Conservation (phyloP, 2,329 filamentous ascomycete species). For the Huntiella decipiens region DNA sequence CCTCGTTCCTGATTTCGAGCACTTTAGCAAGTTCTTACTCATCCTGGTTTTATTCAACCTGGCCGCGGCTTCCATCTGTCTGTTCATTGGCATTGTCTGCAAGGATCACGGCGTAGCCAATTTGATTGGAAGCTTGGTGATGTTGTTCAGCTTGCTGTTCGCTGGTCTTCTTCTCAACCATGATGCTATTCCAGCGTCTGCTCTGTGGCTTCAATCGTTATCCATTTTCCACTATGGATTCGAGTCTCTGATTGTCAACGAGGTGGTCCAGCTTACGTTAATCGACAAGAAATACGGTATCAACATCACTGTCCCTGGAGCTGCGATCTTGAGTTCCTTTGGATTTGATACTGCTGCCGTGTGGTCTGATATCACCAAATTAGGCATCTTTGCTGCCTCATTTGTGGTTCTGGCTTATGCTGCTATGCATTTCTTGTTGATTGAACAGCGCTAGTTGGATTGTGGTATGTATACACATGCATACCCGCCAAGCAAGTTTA, state of each 20-base stretch:
- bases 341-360: slow-evolving; percentile 78
- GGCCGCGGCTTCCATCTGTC: slow-evolving; percentile 76
- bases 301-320: slow-evolving; percentile 88
- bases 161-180: slow-evolving; percentile 88
- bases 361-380: slow-evolving; percentile 65
- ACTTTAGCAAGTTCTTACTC: slow-evolving; percentile 82
- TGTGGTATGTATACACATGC: neutral
- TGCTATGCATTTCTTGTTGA: slow-evolving; percentile 82
- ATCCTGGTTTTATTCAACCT: slow-evolving; percentile 92
- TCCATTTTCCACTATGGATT: slow-evolving; percentile 52
- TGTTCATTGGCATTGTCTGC: slow-evolving; percentile 93
- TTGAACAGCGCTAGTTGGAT: slow-evolving; percentile 46
- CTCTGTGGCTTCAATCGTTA: slow-evolving; percentile 76
- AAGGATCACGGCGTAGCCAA: slow-evolving; percentile 83
- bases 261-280: slow-evolving; percentile 75
- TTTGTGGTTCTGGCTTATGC: slow-evolving; percentile 79
- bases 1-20: slow-evolving; percentile 56
- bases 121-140: slow-evolving; percentile 80
- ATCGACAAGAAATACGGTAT: slow-evolving; percentile 91
- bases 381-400: slow-evolving; percentile 61
- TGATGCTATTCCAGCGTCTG: slow-evolving; percentile 69
- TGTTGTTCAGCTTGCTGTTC: slow-evolving; percentile 93
- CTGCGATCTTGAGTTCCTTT: slow-evolving; percentile 83
- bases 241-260: slow-evolving; percentile 15
- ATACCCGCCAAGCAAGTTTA: too few species aligned